These are phyloP conservation scores for Rehmannia glutinosa DNA, from an alignment of 257 asterid species.

Conservation along the genomic window DNA sequence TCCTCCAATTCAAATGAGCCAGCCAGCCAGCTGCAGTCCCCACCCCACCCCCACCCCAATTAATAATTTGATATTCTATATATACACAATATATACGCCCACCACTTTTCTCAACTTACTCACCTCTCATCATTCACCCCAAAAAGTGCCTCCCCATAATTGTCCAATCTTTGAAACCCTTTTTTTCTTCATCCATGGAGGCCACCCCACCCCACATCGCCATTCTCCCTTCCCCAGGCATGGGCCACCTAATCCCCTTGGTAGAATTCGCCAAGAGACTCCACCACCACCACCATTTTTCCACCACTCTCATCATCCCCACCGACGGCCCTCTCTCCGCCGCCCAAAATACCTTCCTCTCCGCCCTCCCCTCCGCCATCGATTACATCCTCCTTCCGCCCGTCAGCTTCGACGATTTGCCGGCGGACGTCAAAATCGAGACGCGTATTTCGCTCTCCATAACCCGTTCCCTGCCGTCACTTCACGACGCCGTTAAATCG, in stretches of 20 bases:
- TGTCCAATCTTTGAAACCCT: conserved; percentile 23
- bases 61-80: conserved; percentile 2
- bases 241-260: conserved; percentile 82
- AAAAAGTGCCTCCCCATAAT: conserved; percentile 18
- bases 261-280: conserved; percentile 55
- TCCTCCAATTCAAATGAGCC: too few species aligned
- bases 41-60: too few species aligned
- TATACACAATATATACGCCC: conserved; percentile 2
- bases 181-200: conserved; percentile 17
- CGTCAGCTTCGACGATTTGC: conserved; percentile 38
- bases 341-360: conserved; percentile 42
- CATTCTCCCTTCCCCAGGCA: conserved; percentile 68
- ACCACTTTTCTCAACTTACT: background rate
- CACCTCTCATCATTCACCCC: conserved; percentile 7
- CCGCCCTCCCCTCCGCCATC: conserved; percentile 44
- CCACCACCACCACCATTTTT: conserved; percentile 41
- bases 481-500: conserved; percentile 30
- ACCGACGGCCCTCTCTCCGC: conserved; percentile 46
- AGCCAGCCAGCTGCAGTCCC: background rate
- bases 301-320: conserved; percentile 53
- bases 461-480: conserved; percentile 50
- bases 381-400: conserved; percentile 48
- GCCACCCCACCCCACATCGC: conserved; percentile 41
- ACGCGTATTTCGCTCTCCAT: conserved; percentile 55
- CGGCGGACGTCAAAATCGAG: conserved; percentile 41